Evolutionary conservation across 371 early-diverging fungal species (phyloP).

Genomic region (Mucor piriformis): DNA sequence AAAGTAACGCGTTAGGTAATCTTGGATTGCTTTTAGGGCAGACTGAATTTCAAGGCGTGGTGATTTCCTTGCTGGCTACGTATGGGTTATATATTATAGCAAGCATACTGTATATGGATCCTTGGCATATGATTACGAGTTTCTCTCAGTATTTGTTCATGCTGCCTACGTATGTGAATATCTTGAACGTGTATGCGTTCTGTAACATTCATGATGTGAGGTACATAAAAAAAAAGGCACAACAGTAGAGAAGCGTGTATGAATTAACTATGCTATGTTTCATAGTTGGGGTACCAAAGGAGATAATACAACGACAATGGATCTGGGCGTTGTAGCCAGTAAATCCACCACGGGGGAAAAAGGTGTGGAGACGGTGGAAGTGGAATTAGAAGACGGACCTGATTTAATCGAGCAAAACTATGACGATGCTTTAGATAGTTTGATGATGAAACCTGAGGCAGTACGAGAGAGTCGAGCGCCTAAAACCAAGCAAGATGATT

Average conservation of each 20-base stretch:
- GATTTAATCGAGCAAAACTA: slow-evolving; percentile 72
- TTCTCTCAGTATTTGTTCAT: slow-evolving; percentile 86
- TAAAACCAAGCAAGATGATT: slow-evolving; percentile 83
- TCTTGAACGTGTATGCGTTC: slow-evolving; percentile 90
- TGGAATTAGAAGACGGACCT: slow-evolving; percentile 71
- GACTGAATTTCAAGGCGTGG: slow-evolving; percentile 74
- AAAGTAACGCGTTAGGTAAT: slow-evolving; percentile 16
- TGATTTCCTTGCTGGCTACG: slow-evolving; percentile 78
- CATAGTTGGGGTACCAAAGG: slow-evolving; percentile 95
- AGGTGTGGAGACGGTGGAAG: slow-evolving; percentile 60
- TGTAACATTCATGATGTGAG: slow-evolving; percentile 88
- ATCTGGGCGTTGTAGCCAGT: slow-evolving; percentile 58
- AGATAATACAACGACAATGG: slow-evolving; percentile 57
- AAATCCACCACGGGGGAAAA: slow-evolving; percentile 34
- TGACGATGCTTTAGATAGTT: slow-evolving; percentile 65
- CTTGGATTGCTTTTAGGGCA: slow-evolving; percentile 27
- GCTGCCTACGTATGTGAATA: slow-evolving; percentile 87
- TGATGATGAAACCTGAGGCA: slow-evolving; percentile 52
- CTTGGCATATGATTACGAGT: slow-evolving; percentile 93
- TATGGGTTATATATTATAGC: slow-evolving; percentile 86
- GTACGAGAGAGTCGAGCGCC: slow-evolving; percentile 65
- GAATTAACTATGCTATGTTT: neutral
- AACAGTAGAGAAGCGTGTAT: neutral
- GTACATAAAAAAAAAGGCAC: slow-evolving; percentile 23
- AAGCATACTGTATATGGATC: slow-evolving; percentile 81